phyloP scores from a whole-genome alignment of 2,329 filamentous ascomycete species.

The Fusarium graminum region DNA sequence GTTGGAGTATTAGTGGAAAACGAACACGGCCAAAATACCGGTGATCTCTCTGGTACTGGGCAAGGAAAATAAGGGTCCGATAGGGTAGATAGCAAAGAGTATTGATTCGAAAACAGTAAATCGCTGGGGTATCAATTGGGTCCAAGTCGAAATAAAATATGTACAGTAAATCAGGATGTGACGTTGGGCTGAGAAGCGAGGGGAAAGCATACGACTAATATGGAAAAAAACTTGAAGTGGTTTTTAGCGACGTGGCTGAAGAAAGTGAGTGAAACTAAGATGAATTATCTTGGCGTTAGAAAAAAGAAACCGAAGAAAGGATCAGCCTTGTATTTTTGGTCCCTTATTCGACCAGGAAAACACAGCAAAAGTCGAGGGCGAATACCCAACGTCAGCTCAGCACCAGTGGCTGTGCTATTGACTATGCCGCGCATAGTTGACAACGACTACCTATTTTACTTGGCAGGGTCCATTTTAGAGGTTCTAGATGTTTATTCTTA shows the following conservation, averaged over 20 bases:
- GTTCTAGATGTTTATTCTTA: slow-evolving; percentile 12
- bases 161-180: slow-evolving; percentile 1
- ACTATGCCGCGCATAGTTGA: background rate
- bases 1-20: slow-evolving; percentile 25
- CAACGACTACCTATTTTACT: slow-evolving; percentile 28
- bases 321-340: slow-evolving; percentile 24
- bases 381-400: slow-evolving; percentile 49
- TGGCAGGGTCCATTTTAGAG: slow-evolving; percentile 34
- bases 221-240: slow-evolving; percentile 5
- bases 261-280: slow-evolving; percentile 9
- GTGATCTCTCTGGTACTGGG: slow-evolving; percentile 16
- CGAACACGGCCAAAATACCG: slow-evolving; percentile 13
- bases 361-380: slow-evolving; percentile 27
- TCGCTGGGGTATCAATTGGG: slow-evolving; percentile 24
- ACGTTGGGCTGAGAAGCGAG: slow-evolving; percentile 19
- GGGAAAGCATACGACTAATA: slow-evolving; percentile 20
- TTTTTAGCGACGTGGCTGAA: slow-evolving; percentile 28
- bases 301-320: slow-evolving; percentile 11
- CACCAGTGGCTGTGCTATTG: slow-evolving; percentile 36
- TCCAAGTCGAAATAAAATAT: slow-evolving; percentile 12
- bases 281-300: slow-evolving; percentile 7
- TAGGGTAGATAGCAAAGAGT: background rate
- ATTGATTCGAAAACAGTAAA: background rate
- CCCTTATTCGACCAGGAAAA: background rate
- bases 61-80: slow-evolving; percentile 9